A percentile compares a stretch with the other conserved stretches of the same genome.
Evolutionary conservation across 495 filamentous ascomycete species (phyloP).

Genomic region (Trichocladium antarcticum): DNA sequence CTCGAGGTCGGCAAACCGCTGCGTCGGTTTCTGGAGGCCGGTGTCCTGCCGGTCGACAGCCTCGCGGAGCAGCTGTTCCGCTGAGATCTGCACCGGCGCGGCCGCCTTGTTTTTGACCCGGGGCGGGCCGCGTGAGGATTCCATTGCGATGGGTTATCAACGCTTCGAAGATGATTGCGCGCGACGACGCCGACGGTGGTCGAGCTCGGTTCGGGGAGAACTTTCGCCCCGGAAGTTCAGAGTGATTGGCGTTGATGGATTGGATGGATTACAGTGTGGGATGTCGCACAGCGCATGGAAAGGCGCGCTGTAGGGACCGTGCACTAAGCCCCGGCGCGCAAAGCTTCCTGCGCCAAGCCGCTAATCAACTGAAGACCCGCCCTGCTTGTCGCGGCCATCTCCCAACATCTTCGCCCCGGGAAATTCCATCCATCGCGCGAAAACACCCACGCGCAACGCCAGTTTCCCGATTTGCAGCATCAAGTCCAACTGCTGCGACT

Average conservation of each 20-base stretch:
- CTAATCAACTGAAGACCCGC: background rate
- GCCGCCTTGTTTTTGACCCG: slow-evolving; percentile 97
- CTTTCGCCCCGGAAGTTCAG: too few species aligned
- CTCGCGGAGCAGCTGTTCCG: slow-evolving; percentile 94
- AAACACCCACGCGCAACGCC: too few species aligned
- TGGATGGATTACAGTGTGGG: too few species aligned
- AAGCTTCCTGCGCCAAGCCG: background rate
- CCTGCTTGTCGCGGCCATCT: too few species aligned
- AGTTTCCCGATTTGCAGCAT: too few species aligned
- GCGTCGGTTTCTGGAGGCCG: slow-evolving; percentile 76
- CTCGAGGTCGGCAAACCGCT: slow-evolving; percentile 91
- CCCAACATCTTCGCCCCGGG: too few species aligned
- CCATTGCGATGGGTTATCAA: slow-evolving; percentile 48
- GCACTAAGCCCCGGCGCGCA: background rate
- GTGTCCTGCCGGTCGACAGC: slow-evolving; percentile 95
- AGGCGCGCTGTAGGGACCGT: background rate
- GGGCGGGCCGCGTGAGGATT: slow-evolving; percentile 84
- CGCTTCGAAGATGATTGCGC: background rate
- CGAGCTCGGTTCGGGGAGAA: too few species aligned
- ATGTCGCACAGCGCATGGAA: too few species aligned
- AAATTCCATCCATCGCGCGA: too few species aligned
- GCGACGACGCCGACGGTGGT: background rate
- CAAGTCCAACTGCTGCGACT: background rate
- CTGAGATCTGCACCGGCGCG: slow-evolving; percentile 77
- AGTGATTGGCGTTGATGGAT: too few species aligned